Evolutionary conservation across 2,329 filamentous ascomycete genomes (phyloP).

Genomic region (Aspergillus sp.): DNA sequence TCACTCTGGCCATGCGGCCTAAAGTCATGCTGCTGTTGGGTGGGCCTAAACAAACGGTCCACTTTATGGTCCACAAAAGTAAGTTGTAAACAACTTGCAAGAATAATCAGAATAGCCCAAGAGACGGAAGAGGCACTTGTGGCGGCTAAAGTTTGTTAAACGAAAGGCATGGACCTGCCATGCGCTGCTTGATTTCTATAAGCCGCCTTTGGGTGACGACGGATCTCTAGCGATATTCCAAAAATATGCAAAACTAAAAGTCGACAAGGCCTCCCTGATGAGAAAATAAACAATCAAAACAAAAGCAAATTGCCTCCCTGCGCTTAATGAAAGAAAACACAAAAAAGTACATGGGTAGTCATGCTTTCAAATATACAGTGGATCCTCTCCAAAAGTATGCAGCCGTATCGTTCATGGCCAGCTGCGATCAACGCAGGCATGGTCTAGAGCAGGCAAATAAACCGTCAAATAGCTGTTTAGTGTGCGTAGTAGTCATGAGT

Average conservation of each 20-base stretch:
- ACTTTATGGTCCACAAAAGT: neutral
- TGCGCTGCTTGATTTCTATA: slow-evolving; percentile 16
- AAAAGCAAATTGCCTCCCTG: slow-evolving; percentile 11
- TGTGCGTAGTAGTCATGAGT: neutral
- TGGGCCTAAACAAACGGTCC: neutral
- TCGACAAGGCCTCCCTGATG: neutral
- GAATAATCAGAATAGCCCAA: neutral
- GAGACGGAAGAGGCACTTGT: neutral
- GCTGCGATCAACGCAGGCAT: slow-evolving; percentile 14
- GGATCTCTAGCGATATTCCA: neutral
- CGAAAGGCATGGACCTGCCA: slow-evolving; percentile 13
- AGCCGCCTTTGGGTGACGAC: neutral
- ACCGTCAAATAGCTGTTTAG: neutral
- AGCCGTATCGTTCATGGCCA: neutral
- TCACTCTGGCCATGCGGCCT: neutral
- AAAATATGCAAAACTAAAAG: neutral
- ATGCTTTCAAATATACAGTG: slow-evolving; percentile 4
- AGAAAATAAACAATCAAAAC: slow-evolving; percentile 4
- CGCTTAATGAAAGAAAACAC: neutral
- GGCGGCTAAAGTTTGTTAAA: neutral
- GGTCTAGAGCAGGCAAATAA: neutral
- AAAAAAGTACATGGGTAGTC: slow-evolving; percentile 4
- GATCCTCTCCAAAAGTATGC: neutral
- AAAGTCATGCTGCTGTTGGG: neutral
- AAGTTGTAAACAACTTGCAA: neutral